Conservation (phyloP, 352 stramenopile species). For the Phytophthora boehmeriae region DNA sequence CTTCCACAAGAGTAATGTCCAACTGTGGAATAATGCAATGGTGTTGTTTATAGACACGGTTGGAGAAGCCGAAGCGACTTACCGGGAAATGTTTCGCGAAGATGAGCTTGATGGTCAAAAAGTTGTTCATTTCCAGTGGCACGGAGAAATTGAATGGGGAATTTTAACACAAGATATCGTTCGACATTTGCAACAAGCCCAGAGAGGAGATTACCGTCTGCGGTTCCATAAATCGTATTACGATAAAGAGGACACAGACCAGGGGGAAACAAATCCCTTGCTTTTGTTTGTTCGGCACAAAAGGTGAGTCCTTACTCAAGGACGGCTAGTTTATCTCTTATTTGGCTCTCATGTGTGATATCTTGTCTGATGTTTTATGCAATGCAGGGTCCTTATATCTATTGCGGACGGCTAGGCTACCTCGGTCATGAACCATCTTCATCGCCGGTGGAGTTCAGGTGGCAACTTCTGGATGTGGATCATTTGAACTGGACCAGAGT, state of each 20-base stretch:
- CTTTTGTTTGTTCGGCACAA: constrained; percentile 60
- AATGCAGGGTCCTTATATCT: constrained; percentile 45
- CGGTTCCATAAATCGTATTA: constrained; percentile 38
- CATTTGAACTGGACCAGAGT: constrained; percentile 10
- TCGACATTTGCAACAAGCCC: constrained; percentile 28
- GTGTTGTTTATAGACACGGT: constrained; percentile 28
- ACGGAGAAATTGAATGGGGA: constrained; percentile 42
- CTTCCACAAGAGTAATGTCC: constrained; percentile 39
- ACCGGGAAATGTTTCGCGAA: constrained; percentile 59
- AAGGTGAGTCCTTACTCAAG: neutral
- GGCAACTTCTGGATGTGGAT: constrained; percentile 49
- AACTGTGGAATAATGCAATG: constrained; percentile 47
- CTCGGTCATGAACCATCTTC: constrained; percentile 27
- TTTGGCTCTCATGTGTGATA: neutral
- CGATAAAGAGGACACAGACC: constrained; percentile 2
- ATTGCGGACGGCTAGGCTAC: constrained; percentile 51
- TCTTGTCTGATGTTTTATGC: neutral
- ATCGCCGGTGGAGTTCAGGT: constrained; percentile 50
- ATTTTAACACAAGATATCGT: constrained; percentile 34
- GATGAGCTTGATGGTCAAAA: constrained; percentile 7
- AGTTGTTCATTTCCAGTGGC: constrained; percentile 66
- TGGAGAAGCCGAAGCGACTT: constrained; percentile 7
- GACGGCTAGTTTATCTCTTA: neutral
- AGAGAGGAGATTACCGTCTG: constrained; percentile 37
- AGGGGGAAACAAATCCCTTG: constrained; percentile 26